Evolutionary conservation across 2,329 filamentous ascomycete species (phyloP), one percentile per base, ranked within the genome.

Genomic region (Colletotrichum sp.): DNA sequence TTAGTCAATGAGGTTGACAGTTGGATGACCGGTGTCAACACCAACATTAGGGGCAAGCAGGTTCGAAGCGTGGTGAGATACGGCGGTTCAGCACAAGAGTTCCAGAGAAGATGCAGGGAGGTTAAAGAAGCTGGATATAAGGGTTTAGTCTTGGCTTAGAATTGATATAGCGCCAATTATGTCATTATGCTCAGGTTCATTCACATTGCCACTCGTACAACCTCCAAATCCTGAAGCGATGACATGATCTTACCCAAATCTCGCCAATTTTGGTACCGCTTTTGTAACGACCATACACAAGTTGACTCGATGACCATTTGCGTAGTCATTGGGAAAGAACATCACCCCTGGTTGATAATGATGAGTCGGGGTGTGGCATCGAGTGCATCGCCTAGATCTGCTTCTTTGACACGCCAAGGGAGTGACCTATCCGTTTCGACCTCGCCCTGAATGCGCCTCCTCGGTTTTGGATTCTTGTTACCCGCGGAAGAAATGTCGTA

Each of bases 21-120:
- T 2, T 91, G 89, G 89, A 90, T 90, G 88, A 90, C 88, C 3
- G 89, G 89, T 1, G 87, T 90, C 3, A 90, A 90, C 77, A 88
- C 84, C 77, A 90, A 90, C 73, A 79, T 90, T 52, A 81, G 82
- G 18, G 81, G 85, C 49, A 89, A 89, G 81, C 83, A 86, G 78
- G 85, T 84, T 76, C 82, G 88, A 62, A 86, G 82, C 10, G 83
- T 90, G 77, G 85, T 86, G 5, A 81, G 88, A 62, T 90, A 90
- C 73, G 84, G 84, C 34, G 88, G 88, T 0, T 82, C 85, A 6
- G 87, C 86, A 0, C 82, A 84, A 0, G 88, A 85, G 3, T 90
- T 86, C 77, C 80, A 88, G 67, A 83, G 80, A 79, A 78, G 81
- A 12, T 85, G 84, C 44, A 79, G 84, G 24, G 82, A 82, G 18